Evolutionary conservation across 1,284 basidiomycete species (phyloP), one percentile per base, ranked within the genome.

Genomic region (Coniferiporia sulphurascens): DNA sequence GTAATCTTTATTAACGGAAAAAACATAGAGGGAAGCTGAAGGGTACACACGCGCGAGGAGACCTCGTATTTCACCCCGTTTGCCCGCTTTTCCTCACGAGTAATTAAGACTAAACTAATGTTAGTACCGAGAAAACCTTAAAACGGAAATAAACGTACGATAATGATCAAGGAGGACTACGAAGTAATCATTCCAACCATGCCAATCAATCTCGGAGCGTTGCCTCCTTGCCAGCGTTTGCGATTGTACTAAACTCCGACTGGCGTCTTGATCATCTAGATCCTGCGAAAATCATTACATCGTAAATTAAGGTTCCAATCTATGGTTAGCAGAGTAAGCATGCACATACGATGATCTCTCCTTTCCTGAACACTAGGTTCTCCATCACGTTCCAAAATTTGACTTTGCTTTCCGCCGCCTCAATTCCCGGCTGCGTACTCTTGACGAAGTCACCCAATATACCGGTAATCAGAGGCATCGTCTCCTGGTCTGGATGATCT

Each of bases 371-470:
- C 10, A 82, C 71, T 57, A 94, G 69, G 65, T 81, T 86, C 72
- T 93, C 89, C 63, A 83, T 84, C 1, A 93, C 72, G 56, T 78
- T 83, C 86, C 87, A 90, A 62, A 91, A 86, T 68, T 90, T 91
- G 62, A 92, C 91, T 69, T 92, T 91, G 61, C 81, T 81, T 69
- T 93, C 89, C 0, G 91, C 89, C 15, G 84, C 87, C 61, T 85
- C 87, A 58, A 94, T 93, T 1, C 92, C 92, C 1, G 89, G 89
- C 68, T 93, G 85, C 0, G 87, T 88, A 62, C 85, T 85, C 75
- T 87, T 89, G 62, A 92, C 78, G 65, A 83, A 84, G 54, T 85
- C 82, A 45, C 76, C 80, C 55, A 91, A 65, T 5, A 90, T 80
- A 17, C 75, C 75, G 36, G 87, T 64, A 10, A 88, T 80, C 4